Conservation (phyloP, 192 early-diverging fungal genomes). For the Ramicandelaber brevisporus region DNA sequence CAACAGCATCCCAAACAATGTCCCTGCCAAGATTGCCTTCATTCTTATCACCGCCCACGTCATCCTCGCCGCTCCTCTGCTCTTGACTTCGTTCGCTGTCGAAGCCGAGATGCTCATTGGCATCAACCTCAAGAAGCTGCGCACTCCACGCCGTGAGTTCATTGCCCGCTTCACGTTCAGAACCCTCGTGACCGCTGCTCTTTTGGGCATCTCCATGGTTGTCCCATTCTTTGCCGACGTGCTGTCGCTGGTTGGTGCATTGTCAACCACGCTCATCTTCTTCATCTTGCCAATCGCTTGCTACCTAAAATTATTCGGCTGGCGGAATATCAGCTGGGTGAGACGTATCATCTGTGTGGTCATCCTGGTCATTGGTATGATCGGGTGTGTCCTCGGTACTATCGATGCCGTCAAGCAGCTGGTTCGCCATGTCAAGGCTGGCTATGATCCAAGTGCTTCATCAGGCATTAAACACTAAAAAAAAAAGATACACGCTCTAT, state of each 20-base stretch:
- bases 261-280: constrained; percentile 52
- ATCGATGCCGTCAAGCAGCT: too few species aligned
- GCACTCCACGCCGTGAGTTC: constrained; percentile 20
- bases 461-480: too few species aligned
- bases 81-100: constrained; percentile 42
- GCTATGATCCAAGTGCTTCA: too few species aligned
- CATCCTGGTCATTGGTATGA: constrained; percentile 29
- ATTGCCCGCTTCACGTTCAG: constrained; percentile 26
- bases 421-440: too few species aligned
- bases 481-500: too few species aligned
- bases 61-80: constrained; percentile 51
- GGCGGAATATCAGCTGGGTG: constrained; percentile 16
- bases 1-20: constrained; percentile 33
- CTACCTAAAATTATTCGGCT: constrained; percentile 48
- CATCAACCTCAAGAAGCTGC: constrained; percentile 25
- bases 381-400: constrained; percentile 7
- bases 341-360: constrained; percentile 22
- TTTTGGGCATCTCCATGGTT: constrained; percentile 29
- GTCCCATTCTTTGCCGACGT: constrained; percentile 61
- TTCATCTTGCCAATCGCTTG: constrained; percentile 61
- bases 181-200: constrained; percentile 18
- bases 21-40: constrained; percentile 28
- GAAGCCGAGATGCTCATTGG: constrained; percentile 44
- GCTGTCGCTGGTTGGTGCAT: constrained; percentile 59
- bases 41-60: constrained; percentile 59